Evolutionary conservation across 371 early-diverging fungal genomes (phyloP), one percentile per base, ranked within the genome.

Genomic region (Mortierella sp.): DNA sequence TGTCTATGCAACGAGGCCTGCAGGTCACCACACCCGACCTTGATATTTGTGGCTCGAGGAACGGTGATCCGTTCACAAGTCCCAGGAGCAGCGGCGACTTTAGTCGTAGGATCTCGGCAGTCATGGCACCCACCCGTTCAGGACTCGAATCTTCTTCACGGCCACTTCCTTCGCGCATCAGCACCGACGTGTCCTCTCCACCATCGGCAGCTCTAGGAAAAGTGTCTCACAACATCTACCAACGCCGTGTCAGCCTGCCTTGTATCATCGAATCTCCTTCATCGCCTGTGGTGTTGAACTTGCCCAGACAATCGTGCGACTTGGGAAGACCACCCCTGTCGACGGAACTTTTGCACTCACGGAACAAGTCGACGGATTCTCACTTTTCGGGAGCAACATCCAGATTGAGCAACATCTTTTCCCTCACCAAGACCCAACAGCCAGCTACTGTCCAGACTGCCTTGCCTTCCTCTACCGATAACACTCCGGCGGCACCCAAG

Each of bases 191-290:
- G 65, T 21, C 65, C 11, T n/a, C 11, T 43, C 48, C 38, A 70
- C 70, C 35, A 32, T 3, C 60, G 3, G 58, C 10, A 58, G 29
- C 60, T 27, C 49, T 68, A n/a, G 65, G 38, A 27, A 41, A 41
- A 41, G 11, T 44, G 11, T 51, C 78, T 0, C 51, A 44, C 49
- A 51, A 54, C 18, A 48, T 71, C 32, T 75, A 73, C 48, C 85
- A 84, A 27, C 78, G 85, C 24, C 81, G 85, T 14, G 78, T 84
- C 58, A 84, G 85, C 38, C 75, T 84, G 27, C 85, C 85, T 0
- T 81, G 65, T 54, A 85, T 85, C 71, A 74, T 85, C 38, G 85
- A 85, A 60, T 81, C 84, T 1, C 84, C 84, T 24, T 75, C 75
- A 7, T 80, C 85, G 0, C 81, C 84, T 12, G 48, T 60, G 18